Percentiles rank a stretch among this genome's conserved stretches.
These are phyloP conservation scores for Magnusiomyces magnusii DNA, from an alignment of 1,139 yeast species.

Conservation along the genomic window DNA sequence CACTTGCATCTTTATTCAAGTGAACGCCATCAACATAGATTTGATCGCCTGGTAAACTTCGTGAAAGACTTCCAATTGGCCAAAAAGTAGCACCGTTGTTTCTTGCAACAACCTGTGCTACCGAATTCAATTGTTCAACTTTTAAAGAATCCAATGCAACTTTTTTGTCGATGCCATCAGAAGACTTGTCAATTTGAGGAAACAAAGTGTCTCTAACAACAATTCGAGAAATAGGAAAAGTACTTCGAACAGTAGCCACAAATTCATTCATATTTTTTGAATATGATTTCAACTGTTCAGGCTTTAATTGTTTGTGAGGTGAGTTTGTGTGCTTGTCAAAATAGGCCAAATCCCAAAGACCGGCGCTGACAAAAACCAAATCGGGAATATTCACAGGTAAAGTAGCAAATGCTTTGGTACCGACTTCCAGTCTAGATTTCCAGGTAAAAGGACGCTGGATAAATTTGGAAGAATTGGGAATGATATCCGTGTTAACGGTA, in stretches of 20 bases:
- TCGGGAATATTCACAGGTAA: conserved; percentile 10
- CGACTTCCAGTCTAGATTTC: conserved; percentile 11
- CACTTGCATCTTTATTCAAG: conserved; percentile 9
- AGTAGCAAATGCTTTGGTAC: conserved; percentile 11
- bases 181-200: conserved; percentile 11
- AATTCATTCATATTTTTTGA: conserved; percentile 9
- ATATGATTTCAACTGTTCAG: conserved; percentile 11
- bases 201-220: conserved; percentile 11
- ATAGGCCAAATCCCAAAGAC: conserved; percentile 19
- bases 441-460: conserved; percentile 15
- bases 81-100: conserved; percentile 12
- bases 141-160: conserved; percentile 13
- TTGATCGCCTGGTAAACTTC: conserved; percentile 16
- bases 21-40: conserved; percentile 17
- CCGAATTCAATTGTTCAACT: conserved; percentile 17
- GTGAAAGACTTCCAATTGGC: conserved; percentile 17
- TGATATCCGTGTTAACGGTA: conserved; percentile 7
- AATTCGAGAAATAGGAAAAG: conserved; percentile 11
- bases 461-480: neutral
- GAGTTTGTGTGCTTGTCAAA: conserved; percentile 13
- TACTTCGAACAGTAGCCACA: conserved; percentile 4
- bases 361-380: conserved; percentile 17
- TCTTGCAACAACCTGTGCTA: conserved; percentile 10
- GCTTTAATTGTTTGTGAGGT: neutral
- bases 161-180: conserved; percentile 9